These are phyloP conservation scores for Stereocaulon alpinum DNA, from an alignment of 495 filamentous ascomycete genomes.

Conservation along the genomic window DNA sequence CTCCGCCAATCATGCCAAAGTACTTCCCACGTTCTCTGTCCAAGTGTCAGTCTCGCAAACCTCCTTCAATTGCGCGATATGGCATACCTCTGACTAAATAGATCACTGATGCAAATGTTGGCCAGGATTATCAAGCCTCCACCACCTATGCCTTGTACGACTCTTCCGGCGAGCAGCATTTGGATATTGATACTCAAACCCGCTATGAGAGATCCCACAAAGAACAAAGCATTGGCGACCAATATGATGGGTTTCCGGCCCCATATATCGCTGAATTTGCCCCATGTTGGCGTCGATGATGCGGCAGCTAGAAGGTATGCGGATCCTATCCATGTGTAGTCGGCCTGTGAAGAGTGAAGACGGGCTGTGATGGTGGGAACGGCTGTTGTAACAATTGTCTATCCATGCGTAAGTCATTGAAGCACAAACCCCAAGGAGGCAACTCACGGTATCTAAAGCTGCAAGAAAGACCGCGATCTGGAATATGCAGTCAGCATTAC, in stretches of 20 bases:
- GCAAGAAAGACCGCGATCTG: constrained; percentile 44
- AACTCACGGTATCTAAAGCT: constrained; percentile 42
- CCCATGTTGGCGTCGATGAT: constrained; percentile 64
- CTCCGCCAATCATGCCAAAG: constrained; percentile 53
- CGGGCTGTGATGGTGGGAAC: constrained; percentile 54
- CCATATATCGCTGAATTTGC: constrained; percentile 79
- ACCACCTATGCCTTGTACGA: constrained; percentile 74
- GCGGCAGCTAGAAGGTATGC: constrained; percentile 60
- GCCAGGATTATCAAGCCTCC: constrained; percentile 72
- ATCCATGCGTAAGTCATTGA: constrained; percentile 1
- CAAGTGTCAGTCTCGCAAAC: constrained; percentile 3
- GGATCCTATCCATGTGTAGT: constrained; percentile 70
- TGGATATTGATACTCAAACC: constrained; percentile 55
- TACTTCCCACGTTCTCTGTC: constrained; percentile 52
- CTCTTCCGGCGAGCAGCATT: constrained; percentile 66
- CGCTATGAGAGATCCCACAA: constrained; percentile 63
- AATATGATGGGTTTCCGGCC: constrained; percentile 74
- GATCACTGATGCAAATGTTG: constrained; percentile 72
- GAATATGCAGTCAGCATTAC: constrained; percentile 10
- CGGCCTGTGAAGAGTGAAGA: constrained; percentile 50
- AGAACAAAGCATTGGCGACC: constrained; percentile 60
- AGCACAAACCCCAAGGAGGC: not conserved
- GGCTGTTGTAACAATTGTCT: constrained; percentile 46
- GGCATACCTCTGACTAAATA: constrained; percentile 57
- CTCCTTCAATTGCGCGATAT: not conserved